These are phyloP conservation scores for Ganoderma resinaceum DNA, from an alignment of 1,284 basidiomycete genomes.

Conservation along the genomic window DNA sequence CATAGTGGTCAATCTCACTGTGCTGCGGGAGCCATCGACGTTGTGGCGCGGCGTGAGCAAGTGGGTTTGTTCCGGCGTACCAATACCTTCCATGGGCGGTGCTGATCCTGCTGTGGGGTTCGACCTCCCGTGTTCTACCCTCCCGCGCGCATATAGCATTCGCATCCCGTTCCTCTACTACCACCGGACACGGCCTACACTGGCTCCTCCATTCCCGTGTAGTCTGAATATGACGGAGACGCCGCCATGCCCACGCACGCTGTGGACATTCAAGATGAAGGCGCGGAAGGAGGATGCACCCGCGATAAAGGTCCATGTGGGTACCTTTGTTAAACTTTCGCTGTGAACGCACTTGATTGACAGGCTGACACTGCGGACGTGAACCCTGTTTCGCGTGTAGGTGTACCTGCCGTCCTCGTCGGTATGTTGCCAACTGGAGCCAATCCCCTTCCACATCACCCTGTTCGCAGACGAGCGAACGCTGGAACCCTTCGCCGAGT, in stretches of 20 bases:
- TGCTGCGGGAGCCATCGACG: constrained; percentile 31
- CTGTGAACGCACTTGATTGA: constrained; percentile 5
- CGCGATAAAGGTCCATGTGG: constrained; percentile 33
- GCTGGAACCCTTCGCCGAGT: constrained; percentile 36
- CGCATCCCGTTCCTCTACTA: constrained; percentile 29
- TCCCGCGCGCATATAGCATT: constrained; percentile 16
- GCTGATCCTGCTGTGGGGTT: constrained; percentile 10
- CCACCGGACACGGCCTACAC: constrained; percentile 32
- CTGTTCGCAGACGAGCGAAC: constrained; percentile 37
- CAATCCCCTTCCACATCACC: constrained; percentile 40
- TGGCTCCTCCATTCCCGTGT: constrained; percentile 32
- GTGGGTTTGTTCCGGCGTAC: constrained; percentile 22
- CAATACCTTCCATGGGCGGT: constrained; percentile 7
- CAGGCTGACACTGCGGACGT: not conserved
- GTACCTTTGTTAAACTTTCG: constrained; percentile 4
- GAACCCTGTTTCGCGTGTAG: constrained; percentile 21
- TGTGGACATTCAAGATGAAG: constrained; percentile 32
- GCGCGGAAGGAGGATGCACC: constrained; percentile 19
- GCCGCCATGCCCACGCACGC: constrained; percentile 30
- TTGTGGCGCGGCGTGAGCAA: constrained; percentile 36
- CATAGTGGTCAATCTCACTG: constrained; percentile 43
- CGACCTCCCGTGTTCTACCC: constrained; percentile 6
- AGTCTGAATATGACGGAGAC: constrained; percentile 18
- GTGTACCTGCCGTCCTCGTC: constrained; percentile 39
- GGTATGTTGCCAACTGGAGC: constrained; percentile 37